These are phyloP conservation scores for Lotus japonicus DNA, from an alignment of 306 rosid genomes.

Conservation along the genomic window DNA sequence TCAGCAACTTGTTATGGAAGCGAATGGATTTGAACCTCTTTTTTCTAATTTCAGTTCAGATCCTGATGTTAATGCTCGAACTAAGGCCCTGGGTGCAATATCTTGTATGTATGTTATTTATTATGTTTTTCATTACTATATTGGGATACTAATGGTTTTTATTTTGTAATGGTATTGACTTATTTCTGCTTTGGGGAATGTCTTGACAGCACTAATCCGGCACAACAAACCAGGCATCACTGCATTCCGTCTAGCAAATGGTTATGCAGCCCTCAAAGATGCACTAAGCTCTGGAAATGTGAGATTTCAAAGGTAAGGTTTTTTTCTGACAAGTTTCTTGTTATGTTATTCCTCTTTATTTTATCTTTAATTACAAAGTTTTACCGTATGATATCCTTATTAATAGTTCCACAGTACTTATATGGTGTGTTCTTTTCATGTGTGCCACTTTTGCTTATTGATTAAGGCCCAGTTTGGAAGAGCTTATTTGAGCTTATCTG, in stretches of 20 bases:
- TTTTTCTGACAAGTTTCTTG: background rate
- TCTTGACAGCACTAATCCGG: constrained; percentile 64
- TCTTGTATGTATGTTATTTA: constrained; percentile 71
- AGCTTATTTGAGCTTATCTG: too few relatives aligned
- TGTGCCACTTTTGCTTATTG: background rate
- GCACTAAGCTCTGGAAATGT: constrained; percentile 69
- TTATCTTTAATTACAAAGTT: background rate
- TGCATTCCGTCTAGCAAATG: constrained; percentile 89
- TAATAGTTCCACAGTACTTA: background rate
- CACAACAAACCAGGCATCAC: constrained; percentile 66
- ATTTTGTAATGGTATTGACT: constrained; percentile 6
- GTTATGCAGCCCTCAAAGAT: constrained; percentile 76
- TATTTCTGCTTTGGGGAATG: constrained; percentile 14
- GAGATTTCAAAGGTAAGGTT: constrained; percentile 80
- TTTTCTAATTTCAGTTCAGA: constrained; percentile 64
- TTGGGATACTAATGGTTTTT: background rate
- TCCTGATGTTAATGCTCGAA: constrained; percentile 65
- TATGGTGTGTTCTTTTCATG: background rate
- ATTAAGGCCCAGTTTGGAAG: too few relatives aligned
- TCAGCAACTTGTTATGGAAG: constrained; percentile 90
- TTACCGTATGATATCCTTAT: background rate
- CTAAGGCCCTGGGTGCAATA: constrained; percentile 85
- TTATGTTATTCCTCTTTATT: background rate
- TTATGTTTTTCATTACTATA: background rate
- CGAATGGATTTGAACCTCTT: constrained; percentile 84